Conservation (phyloP, 164 flowering plant genomes). For the Buxus sempervirens region DNA sequence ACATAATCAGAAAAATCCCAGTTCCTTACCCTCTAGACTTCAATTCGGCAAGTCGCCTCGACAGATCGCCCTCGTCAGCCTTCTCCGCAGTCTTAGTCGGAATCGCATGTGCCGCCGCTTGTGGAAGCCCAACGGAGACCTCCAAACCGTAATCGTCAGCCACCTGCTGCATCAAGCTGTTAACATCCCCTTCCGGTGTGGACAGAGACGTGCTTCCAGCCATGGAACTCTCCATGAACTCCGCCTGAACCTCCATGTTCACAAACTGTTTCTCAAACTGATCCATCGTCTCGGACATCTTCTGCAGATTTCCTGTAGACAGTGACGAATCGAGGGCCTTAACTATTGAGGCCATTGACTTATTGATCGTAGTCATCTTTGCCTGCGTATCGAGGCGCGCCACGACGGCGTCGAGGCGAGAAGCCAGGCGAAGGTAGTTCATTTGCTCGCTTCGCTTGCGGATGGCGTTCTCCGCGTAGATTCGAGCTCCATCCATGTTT, state of each 20-base stretch:
- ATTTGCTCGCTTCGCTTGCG: constrained; percentile 1
- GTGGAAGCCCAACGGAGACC: constrained; percentile 5
- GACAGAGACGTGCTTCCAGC: constrained; percentile 6
- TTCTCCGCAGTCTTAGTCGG: neutral
- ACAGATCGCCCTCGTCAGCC: neutral
- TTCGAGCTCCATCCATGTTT: constrained; percentile 1
- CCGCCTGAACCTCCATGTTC: constrained; percentile 7
- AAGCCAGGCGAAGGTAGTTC: constrained; percentile 8
- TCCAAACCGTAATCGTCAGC: constrained; percentile 6
- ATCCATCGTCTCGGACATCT: constrained; percentile 1
- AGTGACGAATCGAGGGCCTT: constrained; percentile 2
- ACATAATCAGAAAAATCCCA: neutral
- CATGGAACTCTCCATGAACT: constrained; percentile 6
- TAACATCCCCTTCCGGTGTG: constrained; percentile 2
- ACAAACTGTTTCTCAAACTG: constrained; percentile 4
- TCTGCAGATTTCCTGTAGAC: neutral
- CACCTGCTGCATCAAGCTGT: constrained; percentile 3
- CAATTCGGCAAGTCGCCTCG: constrained; percentile 1
- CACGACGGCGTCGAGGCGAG: constrained; percentile 2
- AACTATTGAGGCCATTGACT: neutral
- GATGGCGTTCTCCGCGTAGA: constrained; percentile 3
- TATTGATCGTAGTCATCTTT: neutral
- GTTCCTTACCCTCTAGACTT: constrained; percentile 3
- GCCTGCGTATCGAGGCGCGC: constrained; percentile 4
- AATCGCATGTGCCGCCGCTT: constrained; percentile 1